Conservation (phyloP, 208 protist genomes). For the Leishmania arabica region DNA sequence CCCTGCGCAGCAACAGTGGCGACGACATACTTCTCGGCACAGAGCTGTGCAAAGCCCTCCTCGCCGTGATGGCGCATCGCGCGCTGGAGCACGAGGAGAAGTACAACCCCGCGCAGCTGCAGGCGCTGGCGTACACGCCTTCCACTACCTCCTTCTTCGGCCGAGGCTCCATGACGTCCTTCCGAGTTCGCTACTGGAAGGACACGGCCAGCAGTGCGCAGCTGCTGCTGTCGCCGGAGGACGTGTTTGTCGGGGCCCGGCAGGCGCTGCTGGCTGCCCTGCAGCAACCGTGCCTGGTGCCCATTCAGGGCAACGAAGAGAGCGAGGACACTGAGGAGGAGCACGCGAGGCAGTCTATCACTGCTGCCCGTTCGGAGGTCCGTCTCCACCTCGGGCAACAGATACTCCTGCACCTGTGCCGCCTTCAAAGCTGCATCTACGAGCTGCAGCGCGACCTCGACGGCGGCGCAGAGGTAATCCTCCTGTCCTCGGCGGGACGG, state of each 20-base stretch:
- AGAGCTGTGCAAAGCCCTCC: slow-evolving; percentile 64
- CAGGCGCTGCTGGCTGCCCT: slow-evolving; percentile 27
- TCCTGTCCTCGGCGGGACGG: slow-evolving; percentile 63
- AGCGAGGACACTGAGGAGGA: slow-evolving; percentile 26
- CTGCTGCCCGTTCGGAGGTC: not conserved
- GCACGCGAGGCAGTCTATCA: slow-evolving; percentile 6
- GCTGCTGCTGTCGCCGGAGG: slow-evolving; percentile 35
- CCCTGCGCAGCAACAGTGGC: slow-evolving; percentile 51
- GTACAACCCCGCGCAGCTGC: slow-evolving; percentile 54
- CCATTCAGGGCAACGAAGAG: slow-evolving; percentile 7
- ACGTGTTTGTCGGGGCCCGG: slow-evolving; percentile 22
- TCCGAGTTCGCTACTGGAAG: slow-evolving; percentile 58
- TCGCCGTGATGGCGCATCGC: slow-evolving; percentile 50
- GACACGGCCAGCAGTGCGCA: slow-evolving; percentile 28
- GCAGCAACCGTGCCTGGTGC: slow-evolving; percentile 20
- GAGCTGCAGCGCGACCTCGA: slow-evolving; percentile 70
- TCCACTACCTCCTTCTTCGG: slow-evolving; percentile 57
- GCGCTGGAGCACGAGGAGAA: slow-evolving; percentile 74
- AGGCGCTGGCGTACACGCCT: slow-evolving; percentile 41
- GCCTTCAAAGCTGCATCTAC: slow-evolving; percentile 65
- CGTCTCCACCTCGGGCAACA: slow-evolving; percentile 57
- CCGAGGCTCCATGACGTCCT: slow-evolving; percentile 68
- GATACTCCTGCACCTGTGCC: slow-evolving; percentile 73
- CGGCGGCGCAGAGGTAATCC: slow-evolving; percentile 61
- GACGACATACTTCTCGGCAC: slow-evolving; percentile 52